phyloP scores from a whole-genome alignment of 2,329 filamentous ascomycete genomes.

The Ophiocordyceps camponoti-rufipedis region DNA sequence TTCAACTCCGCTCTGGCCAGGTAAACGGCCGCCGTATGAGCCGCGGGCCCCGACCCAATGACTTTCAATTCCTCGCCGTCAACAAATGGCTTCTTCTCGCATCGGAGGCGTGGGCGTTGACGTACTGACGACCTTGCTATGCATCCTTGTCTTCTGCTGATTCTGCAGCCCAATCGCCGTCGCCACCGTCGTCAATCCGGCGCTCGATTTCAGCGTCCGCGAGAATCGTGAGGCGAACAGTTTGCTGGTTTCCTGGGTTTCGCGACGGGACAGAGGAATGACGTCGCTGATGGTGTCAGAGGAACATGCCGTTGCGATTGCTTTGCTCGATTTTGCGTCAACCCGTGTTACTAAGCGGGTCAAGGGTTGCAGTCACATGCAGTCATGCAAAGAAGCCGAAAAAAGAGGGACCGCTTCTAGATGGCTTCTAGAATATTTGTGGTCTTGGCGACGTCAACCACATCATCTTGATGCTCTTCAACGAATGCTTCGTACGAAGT shows the following conservation, averaged over 20 bases:
- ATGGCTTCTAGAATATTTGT: no score
- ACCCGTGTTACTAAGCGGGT: no score
- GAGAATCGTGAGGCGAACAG: conserved; percentile 77
- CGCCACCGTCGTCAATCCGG: conserved; percentile 56
- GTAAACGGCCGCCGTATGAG: conserved; percentile 95
- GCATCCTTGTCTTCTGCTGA: conserved; percentile 46
- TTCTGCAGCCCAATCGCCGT: conserved; percentile 44
- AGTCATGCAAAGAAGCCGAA: no score
- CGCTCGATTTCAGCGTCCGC: conserved; percentile 58
- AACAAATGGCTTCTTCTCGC: background rate
- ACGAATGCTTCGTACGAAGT: no score
- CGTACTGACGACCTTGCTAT: conserved; percentile 80
- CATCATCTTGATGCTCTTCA: no score
- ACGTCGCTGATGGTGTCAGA: background rate
- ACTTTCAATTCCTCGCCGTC: conserved; percentile 20
- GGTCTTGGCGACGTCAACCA: no score
- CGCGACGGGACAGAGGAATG: background rate
- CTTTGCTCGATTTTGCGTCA: no score
- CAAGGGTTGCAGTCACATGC: no score
- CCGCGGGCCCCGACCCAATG: conserved; percentile 88
- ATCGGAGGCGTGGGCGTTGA: conserved; percentile 12
- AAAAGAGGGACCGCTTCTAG: no score
- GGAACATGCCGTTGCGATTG: no score
- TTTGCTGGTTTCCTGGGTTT: conserved; percentile 39
- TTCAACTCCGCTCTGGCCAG: conserved; percentile 86